Evolutionary conservation across 2,329 filamentous ascomycete genomes (phyloP).

Genomic region (Proliferodiscus dingleyae): DNA sequence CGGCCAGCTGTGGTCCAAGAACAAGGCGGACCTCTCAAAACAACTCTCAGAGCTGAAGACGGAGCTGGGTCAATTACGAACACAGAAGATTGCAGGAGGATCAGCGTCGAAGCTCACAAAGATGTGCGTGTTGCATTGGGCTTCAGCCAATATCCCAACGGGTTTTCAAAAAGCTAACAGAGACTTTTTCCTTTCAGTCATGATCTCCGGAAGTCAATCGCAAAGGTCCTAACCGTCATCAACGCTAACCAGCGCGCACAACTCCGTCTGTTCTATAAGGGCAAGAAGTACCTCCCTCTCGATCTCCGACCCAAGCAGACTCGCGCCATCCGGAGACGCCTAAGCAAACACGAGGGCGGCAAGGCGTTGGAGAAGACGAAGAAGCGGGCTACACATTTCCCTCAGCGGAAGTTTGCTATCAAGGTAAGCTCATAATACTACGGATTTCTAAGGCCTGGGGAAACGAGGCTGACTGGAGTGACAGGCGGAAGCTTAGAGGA

Average conservation of each 20-base stretch:
- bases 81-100: constrained; percentile 94
- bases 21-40: constrained; percentile 96
- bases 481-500: constrained; percentile 30
- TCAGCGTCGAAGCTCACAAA: constrained; percentile 93
- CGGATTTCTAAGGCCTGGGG: neutral
- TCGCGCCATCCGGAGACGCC: constrained; percentile 90
- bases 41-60: constrained; percentile 93
- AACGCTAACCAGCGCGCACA: constrained; percentile 98
- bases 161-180: constrained; percentile 3
- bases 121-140: constrained; percentile 64
- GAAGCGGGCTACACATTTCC: constrained; percentile 96
- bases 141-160: neutral
- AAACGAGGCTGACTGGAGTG: constrained; percentile 12
- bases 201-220: constrained; percentile 99
- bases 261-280: constrained; percentile 99
- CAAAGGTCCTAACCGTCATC: constrained; percentile 97
- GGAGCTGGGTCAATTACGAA: constrained; percentile 92
- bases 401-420: constrained; percentile 97
- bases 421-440: constrained; percentile 53
- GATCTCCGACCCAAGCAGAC: constrained; percentile 99
- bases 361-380: constrained; percentile 87
- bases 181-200: constrained; percentile 59
- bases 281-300: constrained; percentile 98
- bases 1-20: constrained; percentile 96
- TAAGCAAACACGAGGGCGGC: constrained; percentile 86